Base-by-base conservation (phyloP, 257 asterid species). In the Datura wrightii region DNA sequence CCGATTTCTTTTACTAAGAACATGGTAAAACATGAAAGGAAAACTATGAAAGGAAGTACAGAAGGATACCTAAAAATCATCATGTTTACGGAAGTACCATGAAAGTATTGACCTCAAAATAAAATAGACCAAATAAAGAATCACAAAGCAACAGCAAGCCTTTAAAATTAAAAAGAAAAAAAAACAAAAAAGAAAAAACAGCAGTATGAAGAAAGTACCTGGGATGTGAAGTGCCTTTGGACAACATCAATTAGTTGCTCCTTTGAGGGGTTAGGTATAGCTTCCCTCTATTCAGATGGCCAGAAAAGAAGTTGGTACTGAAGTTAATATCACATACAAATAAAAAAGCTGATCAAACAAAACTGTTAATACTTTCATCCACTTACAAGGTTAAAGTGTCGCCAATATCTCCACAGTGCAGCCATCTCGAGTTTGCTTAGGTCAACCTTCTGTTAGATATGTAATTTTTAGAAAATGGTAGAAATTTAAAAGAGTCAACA, bases 201-300 rank as follows among this genome's bases (percentile, higher is more conserved):
- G 39, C 16, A 34, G 4, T 8, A 76, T 65, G 5, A 2, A 58
- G 52, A 14, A 37, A 71, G 42, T 90, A 93, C 99, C 95, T 94
- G 98, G 6, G 99, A 92, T 86, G 93, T 86, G 87, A 96, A 96
- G 91, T 96, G 99, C 92, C 93, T 89, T 87, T 96, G 97, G 85
- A 96, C 99, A 42, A 93, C 93, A n/a, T 93, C 95, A 8, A 96
- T 89, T 14, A 94, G 91, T 83, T 96, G 99, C 91, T 96, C 98
- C 87, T 90, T 92, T 0, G 98, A 92, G 16, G 94, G 95, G 92
- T 93, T 96, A 83, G 96, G 95, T 71, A 86, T 89, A 50, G 85
- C 91, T 76, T 92, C 98, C 88, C 92, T 96, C 99, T 96, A 70
- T 52, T 24, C 36, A 84, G 5, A 24, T 76, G 9, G 8, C 46